A percentile compares a stretch with the other conserved stretches of the same genome.
These are phyloP conservation scores for Claviceps fusiformis DNA, from an alignment of 2,329 filamentous ascomycete species.

Conservation along the genomic window DNA sequence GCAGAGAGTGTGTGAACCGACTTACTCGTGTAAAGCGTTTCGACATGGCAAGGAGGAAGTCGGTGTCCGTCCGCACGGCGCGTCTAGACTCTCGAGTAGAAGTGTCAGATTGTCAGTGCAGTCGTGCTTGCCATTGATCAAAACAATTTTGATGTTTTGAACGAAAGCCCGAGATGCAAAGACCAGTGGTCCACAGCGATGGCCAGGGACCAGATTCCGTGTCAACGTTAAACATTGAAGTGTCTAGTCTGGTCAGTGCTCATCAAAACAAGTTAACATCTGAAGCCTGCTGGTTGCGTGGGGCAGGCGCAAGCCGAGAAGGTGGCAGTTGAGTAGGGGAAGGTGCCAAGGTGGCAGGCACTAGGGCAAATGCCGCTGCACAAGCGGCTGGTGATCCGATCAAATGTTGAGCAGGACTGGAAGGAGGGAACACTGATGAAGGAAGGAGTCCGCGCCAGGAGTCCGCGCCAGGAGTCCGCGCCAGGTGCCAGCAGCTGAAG, in stretches of 20 bases:
- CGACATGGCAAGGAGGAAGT: background rate
- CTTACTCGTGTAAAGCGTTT: slow-evolving; percentile 2
- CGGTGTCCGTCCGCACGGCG: background rate
- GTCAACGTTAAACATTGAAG: background rate
- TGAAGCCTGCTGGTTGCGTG: background rate
- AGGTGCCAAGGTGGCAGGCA: background rate
- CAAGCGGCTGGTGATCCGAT: background rate
- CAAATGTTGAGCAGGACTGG: background rate
- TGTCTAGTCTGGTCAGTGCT: background rate
- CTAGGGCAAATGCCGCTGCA: background rate
- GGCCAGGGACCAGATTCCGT: background rate
- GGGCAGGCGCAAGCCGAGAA: background rate
- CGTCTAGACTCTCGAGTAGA: no score
- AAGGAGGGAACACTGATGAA: background rate
- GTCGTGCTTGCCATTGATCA: background rate
- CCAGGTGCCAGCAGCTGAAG: background rate
- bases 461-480: background rate
- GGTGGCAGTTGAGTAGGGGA: background rate
- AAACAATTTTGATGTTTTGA: background rate
- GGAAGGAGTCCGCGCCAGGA: background rate
- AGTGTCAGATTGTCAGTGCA: background rate
- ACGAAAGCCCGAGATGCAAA: background rate
- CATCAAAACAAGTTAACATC: no score
- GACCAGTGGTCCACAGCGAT: background rate
- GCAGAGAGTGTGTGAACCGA: background rate